Conservation (phyloP, 2,329 filamentous ascomycete genomes). For the Metarhizium album region DNA sequence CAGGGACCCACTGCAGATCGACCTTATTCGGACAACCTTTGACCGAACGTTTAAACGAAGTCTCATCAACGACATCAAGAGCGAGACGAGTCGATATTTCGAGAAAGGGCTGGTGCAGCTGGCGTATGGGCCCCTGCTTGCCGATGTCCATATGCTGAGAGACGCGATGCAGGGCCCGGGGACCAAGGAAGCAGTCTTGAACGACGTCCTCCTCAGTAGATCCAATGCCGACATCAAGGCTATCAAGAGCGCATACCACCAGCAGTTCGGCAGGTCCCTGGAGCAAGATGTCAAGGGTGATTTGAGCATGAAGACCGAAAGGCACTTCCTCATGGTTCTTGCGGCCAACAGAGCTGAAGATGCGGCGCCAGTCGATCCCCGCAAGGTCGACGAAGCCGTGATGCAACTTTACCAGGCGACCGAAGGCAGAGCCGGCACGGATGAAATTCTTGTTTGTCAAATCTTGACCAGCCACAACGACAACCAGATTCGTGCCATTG, state of each 20-base stretch:
- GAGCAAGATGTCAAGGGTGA: conserved; percentile 67
- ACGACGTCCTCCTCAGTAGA: conserved; percentile 73
- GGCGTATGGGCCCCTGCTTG: conserved; percentile 64
- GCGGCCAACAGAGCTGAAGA: conserved; percentile 69
- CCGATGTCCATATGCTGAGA: conserved; percentile 62
- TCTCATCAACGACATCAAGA: conserved; percentile 64
- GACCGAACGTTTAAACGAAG: conserved; percentile 52
- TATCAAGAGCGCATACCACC: conserved; percentile 71
- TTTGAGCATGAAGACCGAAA: conserved; percentile 74
- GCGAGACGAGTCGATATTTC: conserved; percentile 67
- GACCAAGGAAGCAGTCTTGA: conserved; percentile 77
- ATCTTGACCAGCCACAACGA: conserved; percentile 69
- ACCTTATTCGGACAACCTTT: conserved; percentile 57
- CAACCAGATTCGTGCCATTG: conserved; percentile 74
- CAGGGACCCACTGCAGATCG: conserved; percentile 70
- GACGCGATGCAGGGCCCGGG: conserved; percentile 68
- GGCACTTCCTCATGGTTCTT: conserved; percentile 75
- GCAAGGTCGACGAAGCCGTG: conserved; percentile 65
- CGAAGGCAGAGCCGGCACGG: conserved; percentile 60
- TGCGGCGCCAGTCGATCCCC: conserved; percentile 58
- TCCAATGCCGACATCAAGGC: conserved; percentile 80
- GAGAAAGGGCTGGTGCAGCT: conserved; percentile 64
- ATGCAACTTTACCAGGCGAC: conserved; percentile 68
- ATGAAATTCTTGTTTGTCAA: conserved; percentile 66
- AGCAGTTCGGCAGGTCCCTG: conserved; percentile 53